Evolutionary conservation across 2,329 filamentous ascomycete genomes (phyloP).

Genomic region (Passalora sequoiae): DNA sequence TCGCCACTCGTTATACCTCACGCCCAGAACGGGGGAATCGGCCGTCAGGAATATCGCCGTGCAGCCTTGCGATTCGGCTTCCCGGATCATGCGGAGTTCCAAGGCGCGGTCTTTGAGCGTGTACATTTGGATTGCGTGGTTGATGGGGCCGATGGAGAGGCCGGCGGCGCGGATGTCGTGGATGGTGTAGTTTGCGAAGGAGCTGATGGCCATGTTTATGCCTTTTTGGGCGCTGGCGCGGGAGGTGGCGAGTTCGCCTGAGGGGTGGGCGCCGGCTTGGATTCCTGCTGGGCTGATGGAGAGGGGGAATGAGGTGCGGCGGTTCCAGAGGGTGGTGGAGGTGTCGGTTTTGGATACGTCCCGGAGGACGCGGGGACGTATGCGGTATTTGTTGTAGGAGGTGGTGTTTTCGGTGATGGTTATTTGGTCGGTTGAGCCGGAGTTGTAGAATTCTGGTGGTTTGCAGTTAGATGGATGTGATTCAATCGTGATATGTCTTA

Average conservation of each 20-base stretch:
- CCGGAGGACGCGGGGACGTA: conserved; percentile 34
- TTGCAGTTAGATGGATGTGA: too few relatives aligned
- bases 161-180: conserved; percentile 43
- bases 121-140: conserved; percentile 53
- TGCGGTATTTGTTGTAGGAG: conserved; percentile 45
- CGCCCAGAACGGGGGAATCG: conserved; percentile 51
- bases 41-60: conserved; percentile 53
- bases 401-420: conserved; percentile 51
- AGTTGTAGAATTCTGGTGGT: conserved; percentile 51
- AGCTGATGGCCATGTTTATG: conserved; percentile 47
- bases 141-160: conserved; percentile 35
- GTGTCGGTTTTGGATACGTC: conserved; percentile 37
- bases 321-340: conserved; percentile 43
- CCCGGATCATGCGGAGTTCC: conserved; percentile 38
- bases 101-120: conserved; percentile 48
- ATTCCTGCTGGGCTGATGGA: conserved; percentile 50
- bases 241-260: conserved; percentile 48
- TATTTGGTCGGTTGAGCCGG: conserved; percentile 52
- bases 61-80: conserved; percentile 40
- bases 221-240: conserved; percentile 42
- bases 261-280: conserved; percentile 48
- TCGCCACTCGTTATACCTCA: conserved; percentile 50
- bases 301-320: conserved; percentile 44
- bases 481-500: not conserved
- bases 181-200: conserved; percentile 43